Conservation (phyloP, 164 flowering plant species). For the Chimonanthus salicifolius region DNA sequence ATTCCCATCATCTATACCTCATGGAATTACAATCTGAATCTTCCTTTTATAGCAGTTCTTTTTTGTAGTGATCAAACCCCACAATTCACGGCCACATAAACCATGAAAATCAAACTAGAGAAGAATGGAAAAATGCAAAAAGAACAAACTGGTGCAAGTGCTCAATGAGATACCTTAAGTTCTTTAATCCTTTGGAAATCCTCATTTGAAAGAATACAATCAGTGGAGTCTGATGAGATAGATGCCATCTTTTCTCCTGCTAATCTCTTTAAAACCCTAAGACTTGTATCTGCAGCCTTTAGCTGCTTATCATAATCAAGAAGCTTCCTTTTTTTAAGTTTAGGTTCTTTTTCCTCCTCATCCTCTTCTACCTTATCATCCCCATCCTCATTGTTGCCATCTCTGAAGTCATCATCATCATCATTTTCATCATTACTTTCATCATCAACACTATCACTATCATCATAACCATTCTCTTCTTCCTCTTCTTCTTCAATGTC, state of each 20-base stretch:
- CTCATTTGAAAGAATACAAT: conserved; percentile 82
- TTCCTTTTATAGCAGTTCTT: background rate
- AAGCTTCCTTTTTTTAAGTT: conserved; percentile 56
- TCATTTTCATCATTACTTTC: conserved; percentile 6
- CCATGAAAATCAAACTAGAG: background rate
- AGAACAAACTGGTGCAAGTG: background rate
- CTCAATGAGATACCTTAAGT: conserved; percentile 46
- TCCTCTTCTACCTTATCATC: conserved; percentile 11
- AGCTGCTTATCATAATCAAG: conserved; percentile 50
- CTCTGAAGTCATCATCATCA: conserved; percentile 22
- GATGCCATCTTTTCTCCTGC: conserved; percentile 35
- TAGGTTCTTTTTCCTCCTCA: conserved; percentile 17
- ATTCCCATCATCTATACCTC: background rate
- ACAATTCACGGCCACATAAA: background rate
- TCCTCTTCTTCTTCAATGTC: conserved; percentile 10
- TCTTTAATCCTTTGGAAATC: conserved; percentile 79
- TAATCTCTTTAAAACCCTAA: conserved; percentile 68
- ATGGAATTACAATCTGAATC: background rate
- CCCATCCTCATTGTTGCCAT: conserved; percentile 19
- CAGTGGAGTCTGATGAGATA: conserved; percentile 28
- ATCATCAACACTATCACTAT: conserved; percentile 13
- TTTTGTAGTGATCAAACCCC: background rate
- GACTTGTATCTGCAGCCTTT: conserved; percentile 61
- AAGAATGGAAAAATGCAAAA: background rate
- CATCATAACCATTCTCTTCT: conserved; percentile 10